Evolutionary conservation across 2,329 filamentous ascomycete species (phyloP), one percentile per base, ranked within the genome.

Genomic region (Apiospora aurea): DNA sequence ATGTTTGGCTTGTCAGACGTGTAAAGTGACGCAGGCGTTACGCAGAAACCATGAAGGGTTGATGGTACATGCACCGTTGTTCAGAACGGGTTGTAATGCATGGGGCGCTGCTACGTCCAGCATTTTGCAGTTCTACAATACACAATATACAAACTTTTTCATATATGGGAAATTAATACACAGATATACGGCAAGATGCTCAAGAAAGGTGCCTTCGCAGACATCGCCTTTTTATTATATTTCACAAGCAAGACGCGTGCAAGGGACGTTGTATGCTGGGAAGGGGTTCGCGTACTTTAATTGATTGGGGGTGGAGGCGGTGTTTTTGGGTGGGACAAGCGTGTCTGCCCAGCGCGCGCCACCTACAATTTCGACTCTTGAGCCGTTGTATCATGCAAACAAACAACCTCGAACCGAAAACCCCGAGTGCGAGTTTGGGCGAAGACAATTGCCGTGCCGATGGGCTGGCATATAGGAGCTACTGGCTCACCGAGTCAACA

Each of bases 401-500:
- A 64, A 64, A 10, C 57, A 64, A 38, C 18, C 10, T 21, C 24
- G 57, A 64, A 64, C n/a, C 57, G 10, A 38, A 64, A 38, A 38
- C 1, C 57, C 57, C 57, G 57, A 24, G 29, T 64, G 34, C 57
- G 10, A 10, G 57, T 21, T 41, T 34, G 57, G 57, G 34, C 34
- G 18, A 41, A 64, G 34, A 41, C 11, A 64, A n/a, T 64, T 41
- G 57, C 57, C 57, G 71, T 72, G 75, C 75, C 72, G 74, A 77
- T 77, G 75, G 75, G 75, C 74, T 75, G 73, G 67, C 74, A 75
- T 72, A 74, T 72, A 70, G 72, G 73, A 71, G 38, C 16, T 64
- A 57, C 67, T 81, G 82, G 69, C 81, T 81, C 72, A 81, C 72
- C 77, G 79, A 76, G 83, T 83, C 81, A 79, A 80, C 71, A 81